A percentile compares a stretch with the other conserved stretches of the same genome.
phyloP scores from a whole-genome alignment of 2,329 filamentous ascomycete genomes.

The Exophiala aquamarina region DNA sequence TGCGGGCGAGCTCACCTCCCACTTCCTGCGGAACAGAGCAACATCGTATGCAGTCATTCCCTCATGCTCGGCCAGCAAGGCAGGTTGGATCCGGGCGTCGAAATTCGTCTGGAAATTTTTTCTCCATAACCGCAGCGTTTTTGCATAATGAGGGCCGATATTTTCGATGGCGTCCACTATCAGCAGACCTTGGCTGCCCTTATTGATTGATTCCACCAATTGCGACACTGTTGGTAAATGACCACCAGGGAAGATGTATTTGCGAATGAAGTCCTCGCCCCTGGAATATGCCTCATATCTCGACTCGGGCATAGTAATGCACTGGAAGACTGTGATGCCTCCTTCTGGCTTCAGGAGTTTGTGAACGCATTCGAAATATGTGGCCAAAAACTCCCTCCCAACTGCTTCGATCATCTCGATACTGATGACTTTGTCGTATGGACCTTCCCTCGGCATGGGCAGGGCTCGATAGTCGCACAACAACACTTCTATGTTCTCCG shows the following conservation, averaged over 20 bases:
- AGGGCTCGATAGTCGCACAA: slow-evolving; percentile 69
- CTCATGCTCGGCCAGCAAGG: slow-evolving; percentile 58
- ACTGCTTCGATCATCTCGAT: slow-evolving; percentile 80
- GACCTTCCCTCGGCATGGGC: slow-evolving; percentile 48
- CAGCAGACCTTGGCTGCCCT: slow-evolving; percentile 60
- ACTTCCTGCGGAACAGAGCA: slow-evolving; percentile 68
- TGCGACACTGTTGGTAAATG: slow-evolving; percentile 63
- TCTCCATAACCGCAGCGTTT: slow-evolving; percentile 67
- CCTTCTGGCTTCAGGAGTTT: slow-evolving; percentile 63
- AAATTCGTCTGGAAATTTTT: slow-evolving; percentile 67
- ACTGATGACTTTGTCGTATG: slow-evolving; percentile 70
- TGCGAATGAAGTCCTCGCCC: slow-evolving; percentile 71
- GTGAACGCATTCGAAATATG: slow-evolving; percentile 67
- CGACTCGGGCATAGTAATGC: slow-evolving; percentile 73
- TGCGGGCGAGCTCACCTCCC: slow-evolving; percentile 55
- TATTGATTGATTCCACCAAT: slow-evolving; percentile 59
- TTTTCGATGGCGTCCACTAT: slow-evolving; percentile 69
- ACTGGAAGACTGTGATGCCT: slow-evolving; percentile 70
- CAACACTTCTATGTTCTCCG: slow-evolving; percentile 62
- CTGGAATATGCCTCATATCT: slow-evolving; percentile 66
- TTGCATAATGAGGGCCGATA: slow-evolving; percentile 72
- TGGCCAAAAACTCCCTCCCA: slow-evolving; percentile 64
- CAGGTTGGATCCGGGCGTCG: slow-evolving; percentile 58
- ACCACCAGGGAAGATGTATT: slow-evolving; percentile 78
- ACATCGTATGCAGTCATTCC: slow-evolving; percentile 62